Evolutionary conservation across 2,329 filamentous ascomycete genomes (phyloP).

Genomic region (Venturia carpophila): DNA sequence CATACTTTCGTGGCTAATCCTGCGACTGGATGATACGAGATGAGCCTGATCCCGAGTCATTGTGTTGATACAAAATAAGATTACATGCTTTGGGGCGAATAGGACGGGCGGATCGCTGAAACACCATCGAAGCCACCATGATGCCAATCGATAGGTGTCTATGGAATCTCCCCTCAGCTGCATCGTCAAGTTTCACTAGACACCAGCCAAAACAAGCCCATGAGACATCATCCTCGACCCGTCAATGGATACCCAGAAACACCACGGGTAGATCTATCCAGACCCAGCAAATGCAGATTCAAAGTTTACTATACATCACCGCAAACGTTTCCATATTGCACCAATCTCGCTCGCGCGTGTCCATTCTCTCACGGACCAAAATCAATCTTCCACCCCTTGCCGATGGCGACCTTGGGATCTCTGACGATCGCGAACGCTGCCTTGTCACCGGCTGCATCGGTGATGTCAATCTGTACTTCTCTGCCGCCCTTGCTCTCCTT

Average conservation of each 20-base stretch:
- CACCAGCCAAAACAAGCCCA: background rate
- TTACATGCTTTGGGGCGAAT: background rate
- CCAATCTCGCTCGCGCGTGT: background rate
- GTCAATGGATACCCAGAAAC: background rate
- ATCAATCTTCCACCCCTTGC: conserved; percentile 55
- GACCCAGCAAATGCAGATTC: background rate
- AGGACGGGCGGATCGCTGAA: background rate
- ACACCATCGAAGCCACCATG: background rate
- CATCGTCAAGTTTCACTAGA: background rate
- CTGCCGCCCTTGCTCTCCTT: conserved; percentile 36
- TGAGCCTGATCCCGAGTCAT: background rate
- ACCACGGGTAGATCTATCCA: background rate
- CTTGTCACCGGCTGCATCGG: conserved; percentile 44
- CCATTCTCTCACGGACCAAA: conserved; percentile 30
- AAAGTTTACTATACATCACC: background rate
- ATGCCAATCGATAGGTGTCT: background rate
- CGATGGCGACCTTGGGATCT: conserved; percentile 54
- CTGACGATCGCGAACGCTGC: conserved; percentile 57
- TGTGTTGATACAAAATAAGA: background rate
- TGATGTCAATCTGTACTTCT: conserved; percentile 53
- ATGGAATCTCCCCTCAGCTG: background rate
- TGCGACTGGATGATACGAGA: background rate
- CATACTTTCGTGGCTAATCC: background rate
- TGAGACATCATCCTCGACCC: background rate
- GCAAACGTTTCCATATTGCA: background rate